Evolutionary conservation across 2,329 filamentous ascomycete genomes (phyloP).

Genomic region (Arthrobotrys megalospora): DNA sequence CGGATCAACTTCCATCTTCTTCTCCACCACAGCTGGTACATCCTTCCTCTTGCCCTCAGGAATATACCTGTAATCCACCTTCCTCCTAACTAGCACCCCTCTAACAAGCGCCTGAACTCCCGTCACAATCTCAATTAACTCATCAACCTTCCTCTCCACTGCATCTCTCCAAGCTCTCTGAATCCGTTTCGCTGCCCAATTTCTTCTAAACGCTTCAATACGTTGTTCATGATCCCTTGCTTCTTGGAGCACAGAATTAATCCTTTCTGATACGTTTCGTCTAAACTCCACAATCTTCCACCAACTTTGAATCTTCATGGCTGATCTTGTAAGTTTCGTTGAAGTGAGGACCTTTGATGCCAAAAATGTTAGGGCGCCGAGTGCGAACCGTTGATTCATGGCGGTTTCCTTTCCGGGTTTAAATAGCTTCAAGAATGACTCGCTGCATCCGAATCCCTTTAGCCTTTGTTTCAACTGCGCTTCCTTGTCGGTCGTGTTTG

Average conservation of each 20-base stretch:
- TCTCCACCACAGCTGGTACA: background rate
- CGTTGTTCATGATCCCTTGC: constrained; percentile 43
- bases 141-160: constrained; percentile 34
- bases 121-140: constrained; percentile 12
- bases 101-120: constrained; percentile 26
- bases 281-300: constrained; percentile 61
- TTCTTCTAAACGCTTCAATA: constrained; percentile 24
- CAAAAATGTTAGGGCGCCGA: constrained; percentile 74
- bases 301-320: constrained; percentile 60
- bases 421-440: constrained; percentile 62
- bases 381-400: constrained; percentile 72
- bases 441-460: constrained; percentile 66
- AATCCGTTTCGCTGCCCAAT: constrained; percentile 60
- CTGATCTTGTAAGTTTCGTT: constrained; percentile 64
- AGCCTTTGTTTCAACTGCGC: constrained; percentile 66
- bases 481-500: constrained; percentile 15
- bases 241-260: constrained; percentile 39
- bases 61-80: constrained; percentile 40
- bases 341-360: constrained; percentile 74
- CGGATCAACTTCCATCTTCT: constrained; percentile 33
- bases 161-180: constrained; percentile 62
- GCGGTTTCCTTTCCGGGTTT: constrained; percentile 67
- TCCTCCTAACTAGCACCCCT: constrained; percentile 30
- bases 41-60: constrained; percentile 7
- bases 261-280: constrained; percentile 45